Evolutionary conservation across 306 rosid genomes (phyloP), one percentile per base, ranked within the genome.

Genomic region (Sicyos baderoa): DNA sequence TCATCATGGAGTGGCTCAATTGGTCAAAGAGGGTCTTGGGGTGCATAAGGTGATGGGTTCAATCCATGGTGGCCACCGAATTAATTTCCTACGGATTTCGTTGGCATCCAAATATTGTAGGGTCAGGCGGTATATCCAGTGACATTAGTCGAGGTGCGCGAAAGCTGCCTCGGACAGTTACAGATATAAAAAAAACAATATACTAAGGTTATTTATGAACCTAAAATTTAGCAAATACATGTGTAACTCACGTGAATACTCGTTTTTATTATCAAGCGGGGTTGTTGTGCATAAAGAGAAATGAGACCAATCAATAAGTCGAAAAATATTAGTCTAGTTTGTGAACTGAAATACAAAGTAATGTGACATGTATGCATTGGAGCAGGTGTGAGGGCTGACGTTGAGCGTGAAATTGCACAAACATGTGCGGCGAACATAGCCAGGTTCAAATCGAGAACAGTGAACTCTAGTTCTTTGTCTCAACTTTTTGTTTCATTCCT

Each of bases 401-500:
- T 73, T 1, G 97, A 85, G 85, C 83, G 66, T 21, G 80, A 12
- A 40, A 86, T 88, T 64, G 76, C 71, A 74, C 83, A 81, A 74
- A 85, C 77, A 18, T 93, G 91, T 82, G 67, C 27, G 18, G 76
- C 79, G 42, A 85, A 86, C 79, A 85, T 89, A 71, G 50, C 61
- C 55, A 70, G 74, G 74, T 79, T 83, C 77, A 88, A 6, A 37
- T 68, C n/a, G 22, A 88, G 94, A 76, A 57, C 69, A 54, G 57
- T 64, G 53, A 93, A 93, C 83, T 77, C 45, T 42, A 83, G 83
- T 57, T 75, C 98, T 55, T 72, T 90, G 86, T 73, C 90, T 65
- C 90, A 83, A 55, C 97, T 89, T 82, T 90, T 89, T 75, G 40
- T 79, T 74, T 85, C 92, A 51, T 89, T 93, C 79, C 78, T 85